A percentile compares a stretch with the other conserved stretches of the same genome.
Conservation (phyloP, 140 eudicot genomes). For the Senecio squalidus region DNA sequence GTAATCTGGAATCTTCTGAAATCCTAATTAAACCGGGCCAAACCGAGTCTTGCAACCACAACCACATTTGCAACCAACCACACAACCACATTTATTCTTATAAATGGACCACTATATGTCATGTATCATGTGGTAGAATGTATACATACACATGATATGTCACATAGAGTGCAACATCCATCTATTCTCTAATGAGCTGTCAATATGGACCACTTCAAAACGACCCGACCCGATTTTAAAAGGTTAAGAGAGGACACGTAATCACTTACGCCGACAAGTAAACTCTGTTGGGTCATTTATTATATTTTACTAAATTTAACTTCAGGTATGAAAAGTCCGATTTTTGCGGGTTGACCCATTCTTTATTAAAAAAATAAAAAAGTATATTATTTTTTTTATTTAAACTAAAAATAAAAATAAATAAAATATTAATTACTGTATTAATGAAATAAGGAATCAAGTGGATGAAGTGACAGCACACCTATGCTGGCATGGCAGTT, state of each 20-base stretch:
- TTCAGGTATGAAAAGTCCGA: slow-evolving; percentile 28
- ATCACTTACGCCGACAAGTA: slow-evolving; percentile 17
- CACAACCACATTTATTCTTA: background rate
- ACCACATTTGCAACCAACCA: no score
- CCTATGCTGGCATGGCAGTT: slow-evolving; percentile 30
- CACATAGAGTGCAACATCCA: background rate
- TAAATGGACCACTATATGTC: background rate
- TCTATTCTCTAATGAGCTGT: slow-evolving; percentile 25
- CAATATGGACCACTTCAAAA: slow-evolving; percentile 14
- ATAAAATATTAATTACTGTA: background rate
- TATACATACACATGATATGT: background rate
- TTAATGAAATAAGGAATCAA: background rate
- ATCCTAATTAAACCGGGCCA: no score
- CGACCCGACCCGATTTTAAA: slow-evolving; percentile 16
- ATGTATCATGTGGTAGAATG: background rate
- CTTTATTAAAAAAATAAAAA: background rate
- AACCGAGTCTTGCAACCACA: no score
- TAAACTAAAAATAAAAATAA: background rate
- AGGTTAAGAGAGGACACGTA: slow-evolving; percentile 23
- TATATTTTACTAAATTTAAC: slow-evolving; percentile 2
- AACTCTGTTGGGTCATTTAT: slow-evolving; percentile 18
- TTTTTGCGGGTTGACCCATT: slow-evolving; percentile 12
- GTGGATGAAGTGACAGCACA: slow-evolving; percentile 21
- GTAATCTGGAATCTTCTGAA: no score
- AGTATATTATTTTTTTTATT: slow-evolving; percentile 13